Conservation (phyloP, 352 stramenopile species). For the Albugo candida region DNA sequence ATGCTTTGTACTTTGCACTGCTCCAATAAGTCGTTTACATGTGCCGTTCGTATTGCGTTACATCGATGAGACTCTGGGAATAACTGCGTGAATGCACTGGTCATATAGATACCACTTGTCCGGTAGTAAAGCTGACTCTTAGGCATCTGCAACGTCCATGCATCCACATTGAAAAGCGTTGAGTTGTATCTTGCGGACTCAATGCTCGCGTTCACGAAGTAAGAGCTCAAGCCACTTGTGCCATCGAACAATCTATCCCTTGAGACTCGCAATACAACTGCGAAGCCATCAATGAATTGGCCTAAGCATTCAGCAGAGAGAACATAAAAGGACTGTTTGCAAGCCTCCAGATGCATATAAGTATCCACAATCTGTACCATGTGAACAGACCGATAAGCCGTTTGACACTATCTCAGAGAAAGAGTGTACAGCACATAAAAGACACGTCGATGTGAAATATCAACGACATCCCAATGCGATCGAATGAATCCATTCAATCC, state of each 20-base stretch:
- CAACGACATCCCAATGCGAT: constrained; percentile 56
- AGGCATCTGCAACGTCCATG: constrained; percentile 14
- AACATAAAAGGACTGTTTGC: constrained; percentile 61
- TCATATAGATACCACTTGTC: no score
- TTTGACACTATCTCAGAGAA: constrained; percentile 40
- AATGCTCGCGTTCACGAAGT: background rate
- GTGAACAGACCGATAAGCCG: constrained; percentile 68
- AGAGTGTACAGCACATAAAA: constrained; percentile 26
- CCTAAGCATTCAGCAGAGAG: constrained; percentile 38
- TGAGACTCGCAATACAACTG: constrained; percentile 60
- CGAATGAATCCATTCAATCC: constrained; percentile 46
- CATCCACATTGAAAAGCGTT: background rate
- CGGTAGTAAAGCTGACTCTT: no score
- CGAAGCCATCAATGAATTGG: constrained; percentile 66
- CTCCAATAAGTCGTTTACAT: constrained; percentile 43
- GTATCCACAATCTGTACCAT: constrained; percentile 79
- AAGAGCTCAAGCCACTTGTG: background rate
- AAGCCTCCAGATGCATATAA: constrained; percentile 40
- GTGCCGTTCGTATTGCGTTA: constrained; percentile 44
- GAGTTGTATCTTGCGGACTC: background rate
- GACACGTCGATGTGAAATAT: constrained; percentile 57
- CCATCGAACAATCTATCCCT: constrained; percentile 71
- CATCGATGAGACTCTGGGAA: constrained; percentile 62
- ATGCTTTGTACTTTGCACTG: constrained; percentile 18
- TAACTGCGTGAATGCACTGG: constrained; percentile 26